Conservation (phyloP, 2,329 filamentous ascomycete species). For the Fusarium falciforme region DNA sequence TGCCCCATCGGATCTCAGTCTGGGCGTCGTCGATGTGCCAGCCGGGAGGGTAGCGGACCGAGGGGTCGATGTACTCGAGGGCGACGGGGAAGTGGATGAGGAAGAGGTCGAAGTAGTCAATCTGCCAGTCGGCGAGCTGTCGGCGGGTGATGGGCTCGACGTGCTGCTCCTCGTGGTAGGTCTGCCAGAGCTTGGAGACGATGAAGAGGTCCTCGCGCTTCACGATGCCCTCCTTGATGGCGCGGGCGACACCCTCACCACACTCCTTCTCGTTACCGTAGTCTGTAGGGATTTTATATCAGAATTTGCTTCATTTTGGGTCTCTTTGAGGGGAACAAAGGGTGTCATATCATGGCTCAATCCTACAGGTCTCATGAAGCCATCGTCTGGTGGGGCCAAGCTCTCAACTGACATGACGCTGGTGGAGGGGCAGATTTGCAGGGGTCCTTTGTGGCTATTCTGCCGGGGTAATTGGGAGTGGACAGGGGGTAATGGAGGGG, state of each 20-base stretch:
- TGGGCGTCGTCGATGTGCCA: conserved; percentile 74
- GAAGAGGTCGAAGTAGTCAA: conserved; percentile 93
- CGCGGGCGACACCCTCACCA: conserved; percentile 80
- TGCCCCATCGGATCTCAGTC: conserved; percentile 70
- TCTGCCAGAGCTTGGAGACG: conserved; percentile 93
- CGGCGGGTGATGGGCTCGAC: conserved; percentile 81
- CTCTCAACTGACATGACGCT: conserved; percentile 17
- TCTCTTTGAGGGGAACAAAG: neutral
- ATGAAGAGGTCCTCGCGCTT: conserved; percentile 91
- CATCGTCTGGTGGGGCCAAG: conserved; percentile 23
- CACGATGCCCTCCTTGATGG: conserved; percentile 83
- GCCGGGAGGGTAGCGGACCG: conserved; percentile 81
- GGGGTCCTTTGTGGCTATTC: conserved; percentile 41
- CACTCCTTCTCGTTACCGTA: conserved; percentile 86
- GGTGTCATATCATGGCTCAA: neutral
- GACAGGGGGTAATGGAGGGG: conserved; percentile 16
- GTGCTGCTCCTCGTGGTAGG: conserved; percentile 84
- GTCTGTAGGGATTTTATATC: conserved; percentile 60
- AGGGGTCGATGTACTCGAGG: conserved; percentile 85
- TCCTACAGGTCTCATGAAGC: conserved; percentile 23
- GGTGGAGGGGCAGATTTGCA: conserved; percentile 38
- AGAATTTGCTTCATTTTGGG: conserved; percentile 6
- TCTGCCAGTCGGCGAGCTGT: conserved; percentile 83
- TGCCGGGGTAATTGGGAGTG: conserved; percentile 40
- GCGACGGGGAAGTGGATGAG: conserved; percentile 91